These are phyloP conservation scores for Apiospora pterosperma DNA, from an alignment of 2,329 filamentous ascomycete species.

Conservation along the genomic window DNA sequence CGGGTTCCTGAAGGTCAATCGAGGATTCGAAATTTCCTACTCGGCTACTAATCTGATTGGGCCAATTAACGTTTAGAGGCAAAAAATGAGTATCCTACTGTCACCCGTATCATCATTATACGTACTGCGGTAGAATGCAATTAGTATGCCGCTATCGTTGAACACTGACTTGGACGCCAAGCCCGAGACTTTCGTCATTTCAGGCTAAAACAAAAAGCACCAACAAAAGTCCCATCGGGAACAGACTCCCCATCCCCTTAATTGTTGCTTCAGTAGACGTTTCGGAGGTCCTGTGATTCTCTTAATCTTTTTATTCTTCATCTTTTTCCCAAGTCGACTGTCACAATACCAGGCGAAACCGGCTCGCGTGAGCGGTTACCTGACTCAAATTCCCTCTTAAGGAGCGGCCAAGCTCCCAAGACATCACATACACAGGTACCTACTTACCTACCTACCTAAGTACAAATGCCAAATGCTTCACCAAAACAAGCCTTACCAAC, in stretches of 20 bases:
- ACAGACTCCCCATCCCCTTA: neutral
- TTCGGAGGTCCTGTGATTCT: neutral
- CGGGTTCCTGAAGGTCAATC: neutral
- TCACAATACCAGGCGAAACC: neutral
- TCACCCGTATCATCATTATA: no score
- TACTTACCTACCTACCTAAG: no score
- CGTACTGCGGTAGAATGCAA: neutral
- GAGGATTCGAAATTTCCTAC: neutral
- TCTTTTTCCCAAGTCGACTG: no score
- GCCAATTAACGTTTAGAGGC: no score
- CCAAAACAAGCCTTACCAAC: neutral
- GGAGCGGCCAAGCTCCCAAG: neutral
- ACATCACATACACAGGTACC: no score
- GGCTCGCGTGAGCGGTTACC: neutral
- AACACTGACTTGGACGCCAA: neutral
- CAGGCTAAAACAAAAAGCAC: conserved; percentile 1
- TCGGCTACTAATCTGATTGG: neutral
- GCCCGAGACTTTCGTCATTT: conserved; percentile 1
- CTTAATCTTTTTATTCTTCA: neutral
- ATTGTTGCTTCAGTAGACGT: neutral
- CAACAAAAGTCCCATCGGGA: neutral
- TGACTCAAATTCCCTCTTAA: neutral
- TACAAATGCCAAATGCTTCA: no score
- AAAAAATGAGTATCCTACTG: no score
- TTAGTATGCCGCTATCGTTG: neutral